These are phyloP conservation scores for Grosmannia serpens DNA, from an alignment of 2,329 filamentous ascomycete genomes.

Conservation along the genomic window DNA sequence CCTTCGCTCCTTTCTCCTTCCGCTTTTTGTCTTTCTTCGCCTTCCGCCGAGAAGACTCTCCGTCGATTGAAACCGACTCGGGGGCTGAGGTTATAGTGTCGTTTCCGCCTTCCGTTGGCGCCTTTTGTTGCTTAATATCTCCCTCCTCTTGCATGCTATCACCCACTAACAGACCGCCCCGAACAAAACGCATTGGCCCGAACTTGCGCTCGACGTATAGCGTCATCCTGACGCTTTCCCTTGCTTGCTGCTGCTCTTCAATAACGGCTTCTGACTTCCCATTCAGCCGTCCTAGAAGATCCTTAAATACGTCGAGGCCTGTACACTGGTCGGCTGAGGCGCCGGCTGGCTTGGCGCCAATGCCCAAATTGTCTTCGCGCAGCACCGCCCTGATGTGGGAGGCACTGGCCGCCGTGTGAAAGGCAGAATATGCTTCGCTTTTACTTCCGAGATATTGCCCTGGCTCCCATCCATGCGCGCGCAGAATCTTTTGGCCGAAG, in stretches of 20 bases:
- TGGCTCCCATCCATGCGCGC: slow-evolving; percentile 80
- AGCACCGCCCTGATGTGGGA: slow-evolving; percentile 76
- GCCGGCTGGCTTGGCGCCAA: slow-evolving; percentile 59
- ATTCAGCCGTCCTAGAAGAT: slow-evolving; percentile 77
- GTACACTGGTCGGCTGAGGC: slow-evolving; percentile 68
- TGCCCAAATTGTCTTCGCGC: slow-evolving; percentile 83
- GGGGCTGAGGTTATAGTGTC: slow-evolving; percentile 12
- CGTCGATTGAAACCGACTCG: slow-evolving; percentile 3
- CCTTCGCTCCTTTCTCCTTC: slow-evolving; percentile 32
- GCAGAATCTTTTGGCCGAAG: slow-evolving; percentile 85
- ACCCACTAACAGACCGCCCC: slow-evolving; percentile 60
- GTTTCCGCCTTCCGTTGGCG: slow-evolving; percentile 10
- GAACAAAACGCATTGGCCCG: slow-evolving; percentile 76
- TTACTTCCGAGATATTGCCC: slow-evolving; percentile 72
- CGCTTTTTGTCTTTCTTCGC: slow-evolving; percentile 27
- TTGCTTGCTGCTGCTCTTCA: slow-evolving; percentile 55
- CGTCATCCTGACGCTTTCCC: slow-evolving; percentile 59
- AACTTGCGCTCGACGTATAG: slow-evolving; percentile 65
- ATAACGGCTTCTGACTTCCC: slow-evolving; percentile 69
- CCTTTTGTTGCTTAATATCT: neutral
- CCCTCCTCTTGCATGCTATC: slow-evolving; percentile 38
- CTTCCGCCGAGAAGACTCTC: slow-evolving; percentile 1
- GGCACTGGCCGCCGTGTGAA: slow-evolving; percentile 69
- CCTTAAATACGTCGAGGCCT: slow-evolving; percentile 77
- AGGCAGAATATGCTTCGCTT: slow-evolving; percentile 60